Percentiles rank a stretch among this genome's conserved stretches.
Evolutionary conservation across 345 rosid genomes (phyloP).

Genomic region (Trapa bicornis): DNA sequence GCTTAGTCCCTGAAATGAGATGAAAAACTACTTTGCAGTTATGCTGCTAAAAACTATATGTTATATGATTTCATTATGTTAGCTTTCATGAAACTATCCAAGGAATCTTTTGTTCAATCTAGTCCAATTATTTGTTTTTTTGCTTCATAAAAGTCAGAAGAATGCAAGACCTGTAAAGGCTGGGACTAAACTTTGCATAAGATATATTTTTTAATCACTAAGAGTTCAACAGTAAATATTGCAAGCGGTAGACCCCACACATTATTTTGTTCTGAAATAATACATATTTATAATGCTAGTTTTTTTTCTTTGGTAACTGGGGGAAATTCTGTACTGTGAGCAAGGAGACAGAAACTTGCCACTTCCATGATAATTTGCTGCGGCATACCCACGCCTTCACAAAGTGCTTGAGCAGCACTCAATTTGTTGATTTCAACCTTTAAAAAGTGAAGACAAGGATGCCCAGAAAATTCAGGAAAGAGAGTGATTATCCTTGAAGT

Average conservation of each 20-base stretch:
- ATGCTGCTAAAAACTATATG: background rate
- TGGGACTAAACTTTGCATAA: background rate
- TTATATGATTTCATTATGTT: background rate
- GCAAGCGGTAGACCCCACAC: background rate
- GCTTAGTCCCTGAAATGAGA: background rate
- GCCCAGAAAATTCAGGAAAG: constrained; percentile 14
- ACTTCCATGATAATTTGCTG: constrained; percentile 12
- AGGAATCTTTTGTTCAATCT: background rate
- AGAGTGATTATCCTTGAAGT: constrained; percentile 29
- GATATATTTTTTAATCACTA: background rate
- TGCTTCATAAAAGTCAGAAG: background rate
- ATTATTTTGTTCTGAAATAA: background rate
- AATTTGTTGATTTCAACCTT: constrained; percentile 36
- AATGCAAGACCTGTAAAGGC: background rate
- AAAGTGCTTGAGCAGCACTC: constrained; percentile 35
- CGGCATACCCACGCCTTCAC: constrained; percentile 35
- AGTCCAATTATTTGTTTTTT: too few species aligned
- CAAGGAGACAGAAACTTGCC: constrained; percentile 18
- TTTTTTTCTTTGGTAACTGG: background rate
- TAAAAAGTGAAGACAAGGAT: constrained; percentile 36
- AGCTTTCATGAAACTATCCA: background rate
- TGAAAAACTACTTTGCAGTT: background rate
- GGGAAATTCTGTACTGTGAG: background rate
- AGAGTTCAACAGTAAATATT: background rate
- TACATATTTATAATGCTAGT: background rate